phyloP scores from a whole-genome alignment of 2,329 filamentous ascomycete genomes.

The Aspergillus puulaauensis region DNA sequence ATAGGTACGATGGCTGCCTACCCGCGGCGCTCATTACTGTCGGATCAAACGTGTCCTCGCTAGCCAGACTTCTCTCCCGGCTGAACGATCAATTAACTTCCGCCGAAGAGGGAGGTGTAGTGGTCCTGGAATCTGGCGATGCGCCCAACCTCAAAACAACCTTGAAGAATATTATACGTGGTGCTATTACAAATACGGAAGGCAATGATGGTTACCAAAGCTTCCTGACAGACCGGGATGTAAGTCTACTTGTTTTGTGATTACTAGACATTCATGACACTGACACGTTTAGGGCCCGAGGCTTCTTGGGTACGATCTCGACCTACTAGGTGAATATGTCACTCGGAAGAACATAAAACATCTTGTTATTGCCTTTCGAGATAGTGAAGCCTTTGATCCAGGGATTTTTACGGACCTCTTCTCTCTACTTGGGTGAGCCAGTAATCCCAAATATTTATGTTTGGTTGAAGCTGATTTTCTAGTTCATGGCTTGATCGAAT shows the following conservation, averaged over 20 bases:
- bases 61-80: slow-evolving; percentile 37
- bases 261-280: neutral
- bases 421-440: slow-evolving; percentile 46
- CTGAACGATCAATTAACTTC: slow-evolving; percentile 35
- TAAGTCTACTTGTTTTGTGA: slow-evolving; percentile 18
- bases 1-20: slow-evolving; percentile 40
- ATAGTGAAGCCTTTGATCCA: slow-evolving; percentile 50
- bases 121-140: slow-evolving; percentile 46
- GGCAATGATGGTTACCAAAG: slow-evolving; percentile 40
- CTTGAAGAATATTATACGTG: slow-evolving; percentile 47
- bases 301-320: slow-evolving; percentile 47
- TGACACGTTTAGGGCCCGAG: slow-evolving; percentile 35
- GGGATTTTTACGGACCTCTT: slow-evolving; percentile 46
- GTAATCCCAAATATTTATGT: neutral
- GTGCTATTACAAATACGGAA: slow-evolving; percentile 38
- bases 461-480: slow-evolving; percentile 22
- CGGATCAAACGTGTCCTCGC: slow-evolving; percentile 44
- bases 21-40: slow-evolving; percentile 44
- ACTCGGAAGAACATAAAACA: slow-evolving; percentile 36
- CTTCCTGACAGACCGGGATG: slow-evolving; percentile 40
- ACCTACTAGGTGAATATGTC: slow-evolving; percentile 45
- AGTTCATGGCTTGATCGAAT: slow-evolving; percentile 63
- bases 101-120: slow-evolving; percentile 34
- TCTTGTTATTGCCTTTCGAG: slow-evolving; percentile 44
- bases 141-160: slow-evolving; percentile 47